Base-by-base conservation (phyloP, 305 asterid species). In the Fraxinus sp. region DNA sequence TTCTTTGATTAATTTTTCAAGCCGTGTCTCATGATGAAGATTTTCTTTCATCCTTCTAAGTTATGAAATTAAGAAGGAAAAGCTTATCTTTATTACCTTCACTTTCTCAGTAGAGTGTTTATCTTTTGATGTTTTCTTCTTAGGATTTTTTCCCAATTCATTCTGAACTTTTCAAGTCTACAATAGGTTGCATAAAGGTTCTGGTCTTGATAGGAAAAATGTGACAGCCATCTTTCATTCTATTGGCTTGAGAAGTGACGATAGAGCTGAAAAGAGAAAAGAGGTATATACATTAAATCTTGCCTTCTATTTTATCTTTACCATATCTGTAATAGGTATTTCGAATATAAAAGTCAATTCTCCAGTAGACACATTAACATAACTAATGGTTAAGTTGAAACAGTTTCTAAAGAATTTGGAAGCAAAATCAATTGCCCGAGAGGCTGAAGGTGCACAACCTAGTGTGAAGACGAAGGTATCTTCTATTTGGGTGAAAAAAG, bases 391-490 rank as follows among this genome's bases (percentile, higher is more conserved):
- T 11, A 80, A 24, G 73, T 73, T 62, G 22, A 66, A 72, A 82
- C 90, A 86, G 92, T 89, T 90, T 81, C 14, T 84, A 28, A 88
- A 91, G 90, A 89, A 88, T 73, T 83, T 92, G 86, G 94, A 88
- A 85, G 94, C 89, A 77, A 90, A 90, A 84, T 90, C 95, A 77
- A 82, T 88, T 76, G 84, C 92, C 43, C 85, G 93, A 92, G 91
- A 81, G 66, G 88, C 85, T 7, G 97, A 82, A 86, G 88, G 87
- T 76, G 87, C 90, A 79, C 89, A 70, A 71, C 84, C 33, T 79
- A 77, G 73, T 83, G 86, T 91, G 81, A 92, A 87, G 84, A 78
- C 91, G 46, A 93, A 88, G 97, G 97, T 89, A 87, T n/a, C 57
- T 75, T 76, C 41, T 46, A n/a, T 73, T 52, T 75, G 24, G 30